phyloP scores from a whole-genome alignment of 768 basidiomycete genomes.

The Collybia sordida region DNA sequence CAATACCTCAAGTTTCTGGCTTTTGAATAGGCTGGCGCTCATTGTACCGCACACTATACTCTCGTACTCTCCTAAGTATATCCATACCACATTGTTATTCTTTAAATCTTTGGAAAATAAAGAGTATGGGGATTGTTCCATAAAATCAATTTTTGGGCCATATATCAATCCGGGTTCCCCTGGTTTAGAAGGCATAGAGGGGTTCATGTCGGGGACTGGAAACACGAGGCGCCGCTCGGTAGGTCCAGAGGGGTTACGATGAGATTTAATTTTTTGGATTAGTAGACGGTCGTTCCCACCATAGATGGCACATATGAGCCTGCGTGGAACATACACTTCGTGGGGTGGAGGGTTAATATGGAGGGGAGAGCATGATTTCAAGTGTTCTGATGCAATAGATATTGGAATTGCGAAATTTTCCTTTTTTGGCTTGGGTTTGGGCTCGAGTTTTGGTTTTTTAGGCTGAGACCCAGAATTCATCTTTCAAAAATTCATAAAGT shows the following conservation, averaged over 20 bases:
- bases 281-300: slow-evolving; percentile 19
- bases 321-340: slow-evolving; percentile 13
- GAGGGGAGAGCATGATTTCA: slow-evolving; percentile 7
- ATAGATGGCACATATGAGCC: slow-evolving; percentile 16
- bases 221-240: slow-evolving; percentile 17
- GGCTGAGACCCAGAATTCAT: not conserved
- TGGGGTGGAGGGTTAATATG: slow-evolving; percentile 7
- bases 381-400: slow-evolving; percentile 4
- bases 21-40: slow-evolving; percentile 16
- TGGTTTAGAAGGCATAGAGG: slow-evolving; percentile 21
- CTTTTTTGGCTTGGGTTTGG: not conserved
- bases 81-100: slow-evolving; percentile 13
- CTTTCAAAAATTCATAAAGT: not conserved
- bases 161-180: slow-evolving; percentile 26
- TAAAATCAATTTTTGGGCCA: slow-evolving; percentile 24
- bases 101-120: slow-evolving; percentile 15
- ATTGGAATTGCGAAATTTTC: not conserved
- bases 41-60: slow-evolving; percentile 15
- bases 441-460: not conserved
- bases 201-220: slow-evolving; percentile 23
- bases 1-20: slow-evolving; percentile 8
- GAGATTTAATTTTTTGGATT: slow-evolving; percentile 9
- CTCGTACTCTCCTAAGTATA: slow-evolving; percentile 26
- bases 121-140: slow-evolving; percentile 19
- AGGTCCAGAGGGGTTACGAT: slow-evolving; percentile 4